A percentile compares a stretch with the other conserved stretches of the same genome.
Conservation (phyloP, 1,139 yeast species). For the Debaryomyces sp. region DNA sequence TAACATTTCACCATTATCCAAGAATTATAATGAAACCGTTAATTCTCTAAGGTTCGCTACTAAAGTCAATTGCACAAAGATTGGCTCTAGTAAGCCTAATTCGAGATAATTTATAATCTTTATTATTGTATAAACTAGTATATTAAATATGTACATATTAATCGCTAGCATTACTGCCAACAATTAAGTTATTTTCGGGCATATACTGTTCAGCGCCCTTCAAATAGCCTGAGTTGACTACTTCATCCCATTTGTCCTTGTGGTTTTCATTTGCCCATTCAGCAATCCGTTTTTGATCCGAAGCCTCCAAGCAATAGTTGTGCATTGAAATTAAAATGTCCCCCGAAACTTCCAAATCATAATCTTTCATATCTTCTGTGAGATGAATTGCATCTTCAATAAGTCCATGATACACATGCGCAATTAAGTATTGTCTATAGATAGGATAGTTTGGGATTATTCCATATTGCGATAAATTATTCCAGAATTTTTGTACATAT, state of each 20-base stretch:
- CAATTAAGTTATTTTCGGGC: conserved; percentile 28
- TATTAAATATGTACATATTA: conserved; percentile 11
- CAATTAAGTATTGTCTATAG: conserved; percentile 65
- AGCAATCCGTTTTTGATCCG: conserved; percentile 49
- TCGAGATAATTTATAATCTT: conserved; percentile 6
- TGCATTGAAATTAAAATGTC: conserved; percentile 60
- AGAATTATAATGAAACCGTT: conserved; percentile 73
- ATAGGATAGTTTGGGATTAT: conserved; percentile 59
- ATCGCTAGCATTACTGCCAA: conserved; percentile 9
- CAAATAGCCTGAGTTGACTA: conserved; percentile 39
- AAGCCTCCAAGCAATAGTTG: conserved; percentile 58
- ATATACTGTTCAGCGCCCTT: conserved; percentile 36
- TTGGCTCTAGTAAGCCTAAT: conserved; percentile 6
- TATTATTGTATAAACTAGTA: neutral
- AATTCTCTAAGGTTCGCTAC: conserved; percentile 90
- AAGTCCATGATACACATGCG: conserved; percentile 72
- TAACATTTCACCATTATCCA: conserved; percentile 70
- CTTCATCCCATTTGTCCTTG: conserved; percentile 51
- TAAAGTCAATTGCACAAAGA: conserved; percentile 65
- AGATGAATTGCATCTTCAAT: conserved; percentile 60
- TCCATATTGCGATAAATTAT: conserved; percentile 55
- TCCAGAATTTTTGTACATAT: conserved; percentile 68
- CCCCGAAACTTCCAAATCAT: conserved; percentile 51
- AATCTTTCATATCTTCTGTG: conserved; percentile 52
- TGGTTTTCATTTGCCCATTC: conserved; percentile 55